Evolutionary conservation across 2,329 filamentous ascomycete species (phyloP), one percentile per base, ranked within the genome.

Genomic region (Trichothecium sympodiale): DNA sequence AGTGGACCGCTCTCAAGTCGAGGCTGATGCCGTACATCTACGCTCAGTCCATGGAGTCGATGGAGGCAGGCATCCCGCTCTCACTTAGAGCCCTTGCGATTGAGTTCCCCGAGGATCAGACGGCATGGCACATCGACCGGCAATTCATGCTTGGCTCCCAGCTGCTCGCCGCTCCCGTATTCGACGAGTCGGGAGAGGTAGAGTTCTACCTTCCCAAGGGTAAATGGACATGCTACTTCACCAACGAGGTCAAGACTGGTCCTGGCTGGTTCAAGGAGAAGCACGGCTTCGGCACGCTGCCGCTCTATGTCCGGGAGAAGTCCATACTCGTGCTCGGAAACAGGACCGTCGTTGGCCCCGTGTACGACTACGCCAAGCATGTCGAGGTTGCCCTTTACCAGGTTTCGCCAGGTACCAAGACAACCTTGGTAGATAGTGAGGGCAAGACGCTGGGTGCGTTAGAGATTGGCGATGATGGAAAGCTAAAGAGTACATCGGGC

Each of bases 121-220:
- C 74, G 4, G 62, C 71, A 0, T 84, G 79, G 71, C 67, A 63
- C 35, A 63, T 82, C 31, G 80, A 86, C 53, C 70, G 75, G 23
- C 76, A 84, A 52, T 85, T 83, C 55, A 80, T 85, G 73, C 61
- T 85, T n/a, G 81, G 81, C 3, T 65, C 67, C 13, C 67, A 65
- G 34, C 54, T 85, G 25, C 57, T 85, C 7, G 74, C 76, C 5
- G 75, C 76, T 2, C 78, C 78, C 2, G 61, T 82, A 2, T 81
- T 80, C 41, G 66, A 70, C 9, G 72, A 81, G 50, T 64, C 65
- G 2, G 77, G 75, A 1, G 67, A 68, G 26, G 77, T 78, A 1
- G 71, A 79, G 38, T 80, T 82, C 51, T 85, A 85, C 52, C 59
- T 80, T 13, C 59, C 71, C 43, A 45, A 50, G 46, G 59, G 69